phyloP scores from a whole-genome alignment of 345 rosid genomes.

The Salix purpurea region DNA sequence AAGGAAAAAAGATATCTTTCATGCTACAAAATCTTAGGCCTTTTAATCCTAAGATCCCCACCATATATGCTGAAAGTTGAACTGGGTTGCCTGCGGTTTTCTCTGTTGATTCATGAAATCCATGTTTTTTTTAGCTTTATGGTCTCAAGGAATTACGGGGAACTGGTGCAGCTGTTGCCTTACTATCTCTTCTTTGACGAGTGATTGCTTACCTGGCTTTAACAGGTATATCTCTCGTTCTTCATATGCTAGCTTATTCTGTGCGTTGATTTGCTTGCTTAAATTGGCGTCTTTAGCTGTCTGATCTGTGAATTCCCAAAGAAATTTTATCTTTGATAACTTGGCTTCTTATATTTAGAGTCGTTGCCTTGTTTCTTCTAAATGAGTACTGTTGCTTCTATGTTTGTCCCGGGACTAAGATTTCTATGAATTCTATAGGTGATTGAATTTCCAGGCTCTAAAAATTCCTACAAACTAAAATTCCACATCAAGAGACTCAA shows the following conservation, averaged over 20 bases:
- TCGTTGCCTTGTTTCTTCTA: neutral
- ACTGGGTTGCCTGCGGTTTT: constrained; percentile 18
- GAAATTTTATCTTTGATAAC: neutral
- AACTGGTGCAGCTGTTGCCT: constrained; percentile 33
- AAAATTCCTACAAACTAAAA: neutral
- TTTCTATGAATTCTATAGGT: neutral
- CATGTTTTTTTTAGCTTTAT: constrained; percentile 12
- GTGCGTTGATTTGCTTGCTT: neutral
- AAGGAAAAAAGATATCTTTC: neutral
- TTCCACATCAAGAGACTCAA: neutral
- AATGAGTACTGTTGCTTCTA: neutral
- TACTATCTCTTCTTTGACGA: constrained; percentile 27
- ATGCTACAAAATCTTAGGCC: constrained; percentile 12
- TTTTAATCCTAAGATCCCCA: constrained; percentile 28
- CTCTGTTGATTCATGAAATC: constrained; percentile 28
- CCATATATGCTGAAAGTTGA: constrained; percentile 21
- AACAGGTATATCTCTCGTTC: constrained; percentile 23
- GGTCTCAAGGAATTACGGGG: constrained; percentile 23
- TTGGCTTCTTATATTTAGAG: neutral
- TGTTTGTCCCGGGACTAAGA: neutral
- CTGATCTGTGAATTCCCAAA: neutral
- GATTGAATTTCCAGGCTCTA: constrained; percentile 10
- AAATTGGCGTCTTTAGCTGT: neutral
- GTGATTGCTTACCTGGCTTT: constrained; percentile 17
- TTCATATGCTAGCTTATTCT: neutral